Evolutionary conservation across 2,329 filamentous ascomycete species (phyloP).

Genomic region (Botryosphaeria dothidea): DNA sequence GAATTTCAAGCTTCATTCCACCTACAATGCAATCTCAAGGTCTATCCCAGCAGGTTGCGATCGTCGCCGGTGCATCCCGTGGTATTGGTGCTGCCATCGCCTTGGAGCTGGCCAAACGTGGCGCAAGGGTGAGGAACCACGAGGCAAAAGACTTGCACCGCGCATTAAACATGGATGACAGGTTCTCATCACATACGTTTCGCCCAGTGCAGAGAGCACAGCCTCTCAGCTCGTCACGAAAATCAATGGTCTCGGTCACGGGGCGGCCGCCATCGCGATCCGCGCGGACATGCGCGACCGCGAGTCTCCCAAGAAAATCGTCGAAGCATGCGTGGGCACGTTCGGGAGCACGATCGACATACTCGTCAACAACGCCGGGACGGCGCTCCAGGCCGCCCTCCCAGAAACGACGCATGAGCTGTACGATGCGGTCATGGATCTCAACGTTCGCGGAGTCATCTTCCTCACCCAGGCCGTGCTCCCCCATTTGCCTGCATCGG

Average conservation of each 20-base stretch:
- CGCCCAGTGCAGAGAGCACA: slow-evolving; percentile 36
- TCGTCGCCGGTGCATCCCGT: slow-evolving; percentile 89
- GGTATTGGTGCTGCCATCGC: slow-evolving; percentile 84
- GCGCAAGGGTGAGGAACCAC: slow-evolving; percentile 59
- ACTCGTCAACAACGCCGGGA: slow-evolving; percentile 94
- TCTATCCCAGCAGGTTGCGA: slow-evolving; percentile 75
- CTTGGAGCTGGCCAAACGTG: slow-evolving; percentile 81
- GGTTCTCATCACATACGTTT: slow-evolving; percentile 47
- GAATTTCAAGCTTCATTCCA: neutral
- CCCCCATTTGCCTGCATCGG: slow-evolving; percentile 70
- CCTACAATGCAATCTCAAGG: neutral
- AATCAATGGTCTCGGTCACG: slow-evolving; percentile 32
- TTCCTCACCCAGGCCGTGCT: slow-evolving; percentile 94
- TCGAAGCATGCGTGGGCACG: slow-evolving; percentile 34
- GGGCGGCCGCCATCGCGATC: slow-evolving; percentile 64
- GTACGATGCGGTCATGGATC: slow-evolving; percentile 82
- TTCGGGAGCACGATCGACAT: slow-evolving; percentile 80
- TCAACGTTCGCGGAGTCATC: slow-evolving; percentile 92
- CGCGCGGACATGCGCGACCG: slow-evolving; percentile 83
- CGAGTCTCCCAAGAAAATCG: slow-evolving; percentile 72
- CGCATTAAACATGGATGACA: too few species aligned
- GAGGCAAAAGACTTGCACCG: slow-evolving; percentile 72
- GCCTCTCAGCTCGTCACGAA: too few species aligned
- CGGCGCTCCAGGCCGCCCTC: slow-evolving; percentile 82
- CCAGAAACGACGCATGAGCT: slow-evolving; percentile 82